Base-by-base conservation (phyloP, 257 asterid species). In the Salvia splendens region DNA sequence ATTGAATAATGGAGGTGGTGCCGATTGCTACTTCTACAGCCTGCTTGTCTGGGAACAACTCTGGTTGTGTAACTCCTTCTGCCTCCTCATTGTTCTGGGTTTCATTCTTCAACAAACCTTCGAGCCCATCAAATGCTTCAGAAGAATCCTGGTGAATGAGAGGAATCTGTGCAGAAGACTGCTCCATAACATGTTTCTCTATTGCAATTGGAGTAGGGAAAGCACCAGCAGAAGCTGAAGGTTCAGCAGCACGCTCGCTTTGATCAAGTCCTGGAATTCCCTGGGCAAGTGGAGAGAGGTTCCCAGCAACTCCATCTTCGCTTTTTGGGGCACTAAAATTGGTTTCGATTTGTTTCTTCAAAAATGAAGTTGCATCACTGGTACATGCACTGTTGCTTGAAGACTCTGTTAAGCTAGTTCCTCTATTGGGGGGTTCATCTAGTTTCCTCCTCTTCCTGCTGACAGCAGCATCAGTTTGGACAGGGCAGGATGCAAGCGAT, bases 381-480 rank as follows among this genome's bases (percentile, higher is more conserved):
- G 67, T 38, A 43, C 78, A 73, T 11, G 64, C 17, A 20, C 66
- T 50, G 0, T 67, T 67, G 75, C 56, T 63, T 28, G 69, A 61
- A 43, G 87, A 82, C 57, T 79, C 89, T 3, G 65, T 61, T 64
- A 67, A 65, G 75, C 82, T 69, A 43, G 59, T 47, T 61, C 81
- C 84, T 64, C 62, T 58, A 55, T 49, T 62, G 45, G 30, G 30
- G 30, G 55, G 73, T 52, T 80, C 92, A 12, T 76, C 90, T 3
- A 45, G 74, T 48, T 75, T 84, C 73, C 94, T 84, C 80, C 67
- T 87, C 85, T 79, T 86, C 75, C 79, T 70, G 67, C 61, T 61
- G 69, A 43, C 64, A 66, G 68, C 73, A 76, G 75, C 75, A 35
- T 70, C 80, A 6, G 78, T 14, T 33, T 74, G 74, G 48, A 74